phyloP scores from a whole-genome alignment of 495 filamentous ascomycete genomes.

The Daldinia decipiens region DNA sequence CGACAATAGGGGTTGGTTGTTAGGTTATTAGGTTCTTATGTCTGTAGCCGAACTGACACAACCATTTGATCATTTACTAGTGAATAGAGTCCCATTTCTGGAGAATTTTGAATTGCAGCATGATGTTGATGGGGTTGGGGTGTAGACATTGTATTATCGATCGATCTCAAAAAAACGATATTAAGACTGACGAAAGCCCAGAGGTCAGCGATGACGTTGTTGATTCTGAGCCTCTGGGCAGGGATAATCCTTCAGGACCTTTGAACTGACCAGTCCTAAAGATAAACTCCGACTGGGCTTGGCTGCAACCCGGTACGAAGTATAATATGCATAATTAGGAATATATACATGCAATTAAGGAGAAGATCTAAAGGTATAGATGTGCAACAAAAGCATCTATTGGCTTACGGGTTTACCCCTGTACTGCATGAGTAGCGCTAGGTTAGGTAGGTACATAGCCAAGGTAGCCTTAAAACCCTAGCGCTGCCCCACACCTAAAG shows the following conservation, averaged over 20 bases:
- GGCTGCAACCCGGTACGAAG: no score
- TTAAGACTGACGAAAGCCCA: conserved; percentile 42
- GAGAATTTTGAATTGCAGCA: conserved; percentile 12
- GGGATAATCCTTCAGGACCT: conserved; percentile 28
- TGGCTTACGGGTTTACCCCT: not conserved
- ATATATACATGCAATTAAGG: not conserved
- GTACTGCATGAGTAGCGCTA: conserved; percentile 5
- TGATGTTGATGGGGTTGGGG: conserved; percentile 24
- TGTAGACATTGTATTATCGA: conserved; percentile 27
- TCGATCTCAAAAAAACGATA: conserved; percentile 18
- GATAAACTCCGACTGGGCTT: conserved; percentile 10
- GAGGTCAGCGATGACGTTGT: conserved; percentile 39
- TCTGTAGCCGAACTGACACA: conserved; percentile 19
- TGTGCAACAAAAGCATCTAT: not conserved
- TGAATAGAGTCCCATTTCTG: conserved; percentile 27
- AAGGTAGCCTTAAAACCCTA: conserved; percentile 16
- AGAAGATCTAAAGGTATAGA: no score
- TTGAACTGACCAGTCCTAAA: conserved; percentile 22
- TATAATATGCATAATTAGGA: conserved; percentile 8
- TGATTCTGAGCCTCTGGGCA: conserved; percentile 25
- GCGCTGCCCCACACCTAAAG: conserved; percentile 10
- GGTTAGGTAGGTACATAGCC: no score
- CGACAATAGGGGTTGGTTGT: not conserved
- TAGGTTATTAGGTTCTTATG: conserved; percentile 2
- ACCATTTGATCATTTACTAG: conserved; percentile 28